Conservation (phyloP, 768 basidiomycete species). For the Termitomyces sp. region DNA sequence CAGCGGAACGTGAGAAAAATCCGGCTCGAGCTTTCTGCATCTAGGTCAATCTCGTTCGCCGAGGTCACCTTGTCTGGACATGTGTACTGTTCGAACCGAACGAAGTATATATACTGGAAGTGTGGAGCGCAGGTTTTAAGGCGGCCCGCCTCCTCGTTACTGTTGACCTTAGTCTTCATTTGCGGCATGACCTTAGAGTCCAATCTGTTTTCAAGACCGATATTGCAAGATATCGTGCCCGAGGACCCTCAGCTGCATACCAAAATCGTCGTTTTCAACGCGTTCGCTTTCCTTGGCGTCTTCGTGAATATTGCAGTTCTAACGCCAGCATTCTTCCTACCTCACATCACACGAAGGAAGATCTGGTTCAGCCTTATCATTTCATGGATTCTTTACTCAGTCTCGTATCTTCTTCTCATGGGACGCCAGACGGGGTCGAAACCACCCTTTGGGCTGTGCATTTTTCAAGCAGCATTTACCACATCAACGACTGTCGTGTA, state of each 20-base stretch:
- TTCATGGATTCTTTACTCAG: conserved; percentile 2
- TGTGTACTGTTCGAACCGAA: background rate
- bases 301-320: background rate
- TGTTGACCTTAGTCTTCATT: background rate
- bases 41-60: background rate
- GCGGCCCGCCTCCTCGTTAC: background rate
- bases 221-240: no score
- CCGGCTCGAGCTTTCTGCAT: no score
- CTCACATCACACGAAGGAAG: background rate
- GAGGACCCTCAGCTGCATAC: background rate
- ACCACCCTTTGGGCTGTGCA: background rate
- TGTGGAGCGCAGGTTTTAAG: background rate
- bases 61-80: background rate
- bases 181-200: background rate
- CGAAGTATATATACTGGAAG: background rate
- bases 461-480: background rate
- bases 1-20: no score
- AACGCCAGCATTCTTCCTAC: background rate
- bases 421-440: background rate
- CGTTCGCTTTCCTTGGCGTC: background rate
- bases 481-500: conserved; percentile 1
- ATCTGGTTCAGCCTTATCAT: conserved; percentile 1
- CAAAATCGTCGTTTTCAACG: background rate
- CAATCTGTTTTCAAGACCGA: background rate
- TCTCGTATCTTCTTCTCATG: conserved; percentile 1